Evolutionary conservation across 192 early-diverging fungal species (phyloP).

Genomic region (Podila epigama): DNA sequence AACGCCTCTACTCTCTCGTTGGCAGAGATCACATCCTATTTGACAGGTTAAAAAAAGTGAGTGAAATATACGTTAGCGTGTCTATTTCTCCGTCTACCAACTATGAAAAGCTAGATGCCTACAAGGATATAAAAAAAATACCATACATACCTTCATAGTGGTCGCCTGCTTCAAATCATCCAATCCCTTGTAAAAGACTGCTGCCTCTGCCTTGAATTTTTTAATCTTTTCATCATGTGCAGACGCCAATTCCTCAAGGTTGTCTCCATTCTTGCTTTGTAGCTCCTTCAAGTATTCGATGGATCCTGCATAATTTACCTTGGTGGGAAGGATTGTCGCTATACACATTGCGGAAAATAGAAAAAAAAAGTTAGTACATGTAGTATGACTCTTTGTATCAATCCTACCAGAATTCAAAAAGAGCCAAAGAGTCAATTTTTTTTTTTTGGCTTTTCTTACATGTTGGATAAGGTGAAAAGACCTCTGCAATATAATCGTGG

Average conservation of each 20-base stretch:
- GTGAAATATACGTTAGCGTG: not conserved
- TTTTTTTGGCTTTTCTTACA: constrained; percentile 57
- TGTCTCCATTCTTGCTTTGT: constrained; percentile 29
- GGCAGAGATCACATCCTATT: constrained; percentile 34
- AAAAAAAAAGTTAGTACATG: not conserved
- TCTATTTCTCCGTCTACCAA: not conserved
- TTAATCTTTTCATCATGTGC: constrained; percentile 54
- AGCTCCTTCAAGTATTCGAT: constrained; percentile 11
- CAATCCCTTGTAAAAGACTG: constrained; percentile 44
- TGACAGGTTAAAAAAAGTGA: not conserved
- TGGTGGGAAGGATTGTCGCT: constrained; percentile 17
- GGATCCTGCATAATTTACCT: constrained; percentile 6
- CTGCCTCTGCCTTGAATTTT: constrained; percentile 36
- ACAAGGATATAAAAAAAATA: not conserved
- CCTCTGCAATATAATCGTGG: constrained; percentile 69
- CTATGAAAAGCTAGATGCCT: not conserved
- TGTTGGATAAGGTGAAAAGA: constrained; percentile 68
- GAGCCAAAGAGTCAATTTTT: no score
- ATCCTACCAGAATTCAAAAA: constrained; percentile 36
- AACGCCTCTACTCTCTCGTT: constrained; percentile 31
- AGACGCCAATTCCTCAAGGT: constrained; percentile 26
- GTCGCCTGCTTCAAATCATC: constrained; percentile 51
- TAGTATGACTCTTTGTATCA: constrained; percentile 20
- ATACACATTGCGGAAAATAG: not conserved
- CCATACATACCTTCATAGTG: constrained; percentile 33